Conservation (phyloP, 495 filamentous ascomycete genomes). For the Tuber indicum region DNA sequence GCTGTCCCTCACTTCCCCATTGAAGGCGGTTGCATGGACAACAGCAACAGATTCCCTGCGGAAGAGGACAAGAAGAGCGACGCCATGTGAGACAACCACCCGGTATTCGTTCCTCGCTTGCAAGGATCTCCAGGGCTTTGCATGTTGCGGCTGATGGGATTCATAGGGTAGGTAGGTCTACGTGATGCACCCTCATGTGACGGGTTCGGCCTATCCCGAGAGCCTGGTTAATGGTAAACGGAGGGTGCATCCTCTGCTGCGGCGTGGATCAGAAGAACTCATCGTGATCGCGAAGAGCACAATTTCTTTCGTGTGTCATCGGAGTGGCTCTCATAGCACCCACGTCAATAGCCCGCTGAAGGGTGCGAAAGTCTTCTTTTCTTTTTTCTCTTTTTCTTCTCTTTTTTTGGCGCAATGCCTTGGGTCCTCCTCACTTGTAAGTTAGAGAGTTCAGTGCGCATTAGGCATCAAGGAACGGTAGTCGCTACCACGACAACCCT, state of each 20-base stretch:
- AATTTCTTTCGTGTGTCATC: not conserved
- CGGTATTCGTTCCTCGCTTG: not conserved
- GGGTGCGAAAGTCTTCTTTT: not conserved
- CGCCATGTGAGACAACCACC: not conserved
- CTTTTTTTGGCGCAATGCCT: not conserved
- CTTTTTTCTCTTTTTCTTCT: not conserved
- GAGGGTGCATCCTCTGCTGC: not conserved
- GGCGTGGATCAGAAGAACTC: not conserved
- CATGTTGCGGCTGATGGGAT: constrained; percentile 1
- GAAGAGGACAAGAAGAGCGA: not conserved
- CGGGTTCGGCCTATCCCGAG: constrained; percentile 12
- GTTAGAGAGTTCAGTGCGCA: not conserved
- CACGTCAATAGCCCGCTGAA: not conserved
- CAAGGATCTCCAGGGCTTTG: constrained; percentile 13
- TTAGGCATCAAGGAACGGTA: not conserved
- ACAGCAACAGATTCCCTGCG: not conserved
- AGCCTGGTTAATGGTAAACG: constrained; percentile 16
- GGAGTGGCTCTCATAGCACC: not conserved
- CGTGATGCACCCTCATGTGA: constrained; percentile 21
- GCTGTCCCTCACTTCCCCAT: not conserved
- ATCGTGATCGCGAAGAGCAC: constrained; percentile 4
- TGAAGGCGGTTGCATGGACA: not conserved
- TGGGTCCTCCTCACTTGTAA: not conserved
- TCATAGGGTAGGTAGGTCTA: not conserved
- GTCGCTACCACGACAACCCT: too few relatives aligned